Conservation (phyloP, 2,329 filamentous ascomycete genomes). For the Ophiostoma fasciatum region DNA sequence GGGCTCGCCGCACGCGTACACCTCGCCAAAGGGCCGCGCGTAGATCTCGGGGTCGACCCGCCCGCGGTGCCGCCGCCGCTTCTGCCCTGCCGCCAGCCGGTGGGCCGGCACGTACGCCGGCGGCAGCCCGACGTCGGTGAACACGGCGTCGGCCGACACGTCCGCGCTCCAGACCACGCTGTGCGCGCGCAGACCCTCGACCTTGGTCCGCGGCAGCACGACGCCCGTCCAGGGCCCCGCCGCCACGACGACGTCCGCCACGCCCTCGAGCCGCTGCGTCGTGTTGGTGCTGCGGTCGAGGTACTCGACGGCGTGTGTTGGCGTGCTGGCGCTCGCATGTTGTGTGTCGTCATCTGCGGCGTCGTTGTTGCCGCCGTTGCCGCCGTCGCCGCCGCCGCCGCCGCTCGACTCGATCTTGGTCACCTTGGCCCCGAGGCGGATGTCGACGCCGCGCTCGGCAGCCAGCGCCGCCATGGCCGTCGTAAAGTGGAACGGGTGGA, state of each 20-base stretch:
- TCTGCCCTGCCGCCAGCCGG: slow-evolving; percentile 29
- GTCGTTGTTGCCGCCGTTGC: slow-evolving; percentile 12
- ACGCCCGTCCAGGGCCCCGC: slow-evolving; percentile 50
- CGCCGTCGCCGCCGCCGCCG: not conserved
- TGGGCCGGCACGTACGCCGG: slow-evolving; percentile 42
- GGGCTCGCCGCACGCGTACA: slow-evolving; percentile 87
- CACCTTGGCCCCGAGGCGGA: slow-evolving; percentile 52
- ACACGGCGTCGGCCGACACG: slow-evolving; percentile 62
- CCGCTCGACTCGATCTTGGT: slow-evolving; percentile 42
- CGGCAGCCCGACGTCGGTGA: slow-evolving; percentile 72
- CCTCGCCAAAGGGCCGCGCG: slow-evolving; percentile 71
- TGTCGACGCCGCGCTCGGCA: slow-evolving; percentile 48
- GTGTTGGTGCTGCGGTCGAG: slow-evolving; percentile 30
- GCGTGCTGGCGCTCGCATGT: not conserved
- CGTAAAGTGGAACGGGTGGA: slow-evolving; percentile 86
- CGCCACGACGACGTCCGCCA: slow-evolving; percentile 39
- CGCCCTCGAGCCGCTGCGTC: slow-evolving; percentile 22
- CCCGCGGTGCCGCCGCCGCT: slow-evolving; percentile 38
- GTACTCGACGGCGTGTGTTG: slow-evolving; percentile 41
- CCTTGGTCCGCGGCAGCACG: slow-evolving; percentile 40
- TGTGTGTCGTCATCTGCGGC: too few species aligned
- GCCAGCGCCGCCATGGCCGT: slow-evolving; percentile 69
- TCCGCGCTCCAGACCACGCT: slow-evolving; percentile 50
- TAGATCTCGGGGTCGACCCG: slow-evolving; percentile 85
- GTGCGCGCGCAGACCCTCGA: slow-evolving; percentile 46